Conservation (phyloP, 768 basidiomycete genomes). For the Auricularia cornea region DNA sequence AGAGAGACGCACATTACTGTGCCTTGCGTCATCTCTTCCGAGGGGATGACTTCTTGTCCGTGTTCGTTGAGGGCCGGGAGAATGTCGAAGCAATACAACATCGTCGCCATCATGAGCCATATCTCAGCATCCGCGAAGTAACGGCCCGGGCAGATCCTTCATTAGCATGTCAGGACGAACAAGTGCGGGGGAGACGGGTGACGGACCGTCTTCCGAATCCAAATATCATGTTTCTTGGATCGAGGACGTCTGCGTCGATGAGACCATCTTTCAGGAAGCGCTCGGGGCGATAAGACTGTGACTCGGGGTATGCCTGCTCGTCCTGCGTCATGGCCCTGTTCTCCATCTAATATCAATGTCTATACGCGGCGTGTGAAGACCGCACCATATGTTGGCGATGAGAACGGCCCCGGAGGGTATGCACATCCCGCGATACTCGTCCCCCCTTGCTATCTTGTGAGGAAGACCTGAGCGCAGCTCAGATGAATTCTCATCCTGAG, state of each 20-base stretch:
- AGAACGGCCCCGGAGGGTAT: background rate
- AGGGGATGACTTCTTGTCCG: too few relatives aligned
- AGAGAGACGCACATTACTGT: too few relatives aligned
- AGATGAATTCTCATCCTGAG: too few relatives aligned
- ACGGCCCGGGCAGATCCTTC: conserved; percentile 13
- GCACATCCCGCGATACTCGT: conserved; percentile 1
- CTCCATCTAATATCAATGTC: too few relatives aligned
- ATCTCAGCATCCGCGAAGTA: conserved; percentile 10
- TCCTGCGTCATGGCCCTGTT: conserved; percentile 36
- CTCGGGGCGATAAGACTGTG: conserved; percentile 33
- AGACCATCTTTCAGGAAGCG: conserved; percentile 27
- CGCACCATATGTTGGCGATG: conserved; percentile 2
- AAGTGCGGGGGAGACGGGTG: too few relatives aligned
- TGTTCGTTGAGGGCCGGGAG: conserved; percentile 2
- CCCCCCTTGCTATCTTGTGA: background rate
- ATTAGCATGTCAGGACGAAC: too few relatives aligned
- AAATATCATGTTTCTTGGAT: conserved; percentile 26
- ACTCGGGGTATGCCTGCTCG: conserved; percentile 28
- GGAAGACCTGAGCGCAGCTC: background rate
- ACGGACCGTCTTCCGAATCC: conserved; percentile 28
- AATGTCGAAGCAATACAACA: conserved; percentile 14
- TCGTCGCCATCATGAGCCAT: conserved; percentile 8
- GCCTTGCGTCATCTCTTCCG: too few relatives aligned
- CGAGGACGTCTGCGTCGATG: conserved; percentile 19
- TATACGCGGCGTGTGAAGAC: too few relatives aligned